Conservation (phyloP, 192 early-diverging fungal genomes). For the Oehlia diaphana region DNA sequence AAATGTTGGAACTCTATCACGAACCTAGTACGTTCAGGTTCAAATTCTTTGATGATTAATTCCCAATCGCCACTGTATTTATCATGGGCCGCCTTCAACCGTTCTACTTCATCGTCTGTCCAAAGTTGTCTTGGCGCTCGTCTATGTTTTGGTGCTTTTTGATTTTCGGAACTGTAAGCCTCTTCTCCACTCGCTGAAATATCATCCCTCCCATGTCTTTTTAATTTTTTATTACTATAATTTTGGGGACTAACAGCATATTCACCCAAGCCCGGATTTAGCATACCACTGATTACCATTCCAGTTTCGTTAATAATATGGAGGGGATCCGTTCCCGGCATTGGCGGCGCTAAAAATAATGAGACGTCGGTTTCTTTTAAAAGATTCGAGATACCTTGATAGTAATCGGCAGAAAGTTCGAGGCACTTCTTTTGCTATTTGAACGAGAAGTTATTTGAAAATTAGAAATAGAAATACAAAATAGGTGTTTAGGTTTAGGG, state of each 20-base stretch:
- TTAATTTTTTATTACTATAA: conserved; percentile 23
- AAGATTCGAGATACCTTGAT: conserved; percentile 27
- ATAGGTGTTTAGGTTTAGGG: not conserved
- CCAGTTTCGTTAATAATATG: conserved; percentile 23
- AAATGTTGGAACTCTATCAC: not conserved
- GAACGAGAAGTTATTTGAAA: not conserved
- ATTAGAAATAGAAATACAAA: not conserved
- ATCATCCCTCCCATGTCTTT: conserved; percentile 12
- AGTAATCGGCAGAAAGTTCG: conserved; percentile 24
- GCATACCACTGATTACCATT: conserved; percentile 25
- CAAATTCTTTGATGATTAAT: conserved; percentile 27
- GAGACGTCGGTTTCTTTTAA: conserved; percentile 25
- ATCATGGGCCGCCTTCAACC: conserved; percentile 21
- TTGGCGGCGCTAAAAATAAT: conserved; percentile 13
- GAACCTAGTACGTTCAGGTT: conserved; percentile 27
- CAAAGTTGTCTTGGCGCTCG: conserved; percentile 31
- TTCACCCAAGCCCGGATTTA: conserved; percentile 10
- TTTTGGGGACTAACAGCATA: not conserved
- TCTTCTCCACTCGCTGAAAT: conserved; percentile 1
- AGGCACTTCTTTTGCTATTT: conserved; percentile 29
- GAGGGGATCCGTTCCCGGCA: conserved; percentile 14
- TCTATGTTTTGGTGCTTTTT: conserved; percentile 19
- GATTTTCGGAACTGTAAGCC: conserved; percentile 14
- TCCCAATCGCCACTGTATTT: conserved; percentile 29
- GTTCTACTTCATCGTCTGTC: conserved; percentile 26